Conservation (phyloP, 202 grass and related monocot species). For the Tripidium arundinaceum region DNA sequence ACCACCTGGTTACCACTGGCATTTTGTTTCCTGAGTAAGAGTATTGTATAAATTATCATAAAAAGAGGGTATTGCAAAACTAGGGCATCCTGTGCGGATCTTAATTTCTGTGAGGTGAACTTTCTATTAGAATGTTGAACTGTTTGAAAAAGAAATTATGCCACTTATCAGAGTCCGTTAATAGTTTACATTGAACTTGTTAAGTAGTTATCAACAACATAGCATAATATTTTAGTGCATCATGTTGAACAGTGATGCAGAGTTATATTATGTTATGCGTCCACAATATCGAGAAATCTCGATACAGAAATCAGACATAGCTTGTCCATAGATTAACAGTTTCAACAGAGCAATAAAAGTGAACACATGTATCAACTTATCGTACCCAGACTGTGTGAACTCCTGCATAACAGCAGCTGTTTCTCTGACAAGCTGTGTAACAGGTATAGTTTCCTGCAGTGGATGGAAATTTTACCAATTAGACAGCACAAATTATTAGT, state of each 20-base stretch:
- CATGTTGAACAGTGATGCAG: not conserved
- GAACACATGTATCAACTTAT: not conserved
- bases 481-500: not conserved
- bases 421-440: constrained; percentile 72
- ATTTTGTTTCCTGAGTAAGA: not conserved
- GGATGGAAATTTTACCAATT: not conserved
- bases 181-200: not conserved
- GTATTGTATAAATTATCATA: no score
- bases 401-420: constrained; percentile 80
- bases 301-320: not conserved
- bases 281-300: not conserved
- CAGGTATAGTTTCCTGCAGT: constrained; percentile 69
- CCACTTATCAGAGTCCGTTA: not conserved
- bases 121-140: not conserved
- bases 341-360: constrained; percentile 4
- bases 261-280: not conserved
- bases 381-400: constrained; percentile 77
- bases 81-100: not conserved
- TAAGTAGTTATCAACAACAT: not conserved
- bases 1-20: no score
- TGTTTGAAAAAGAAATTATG: not conserved
- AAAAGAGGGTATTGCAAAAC: not conserved
- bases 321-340: no score
- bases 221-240: not conserved
- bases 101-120: not conserved